Conservation (phyloP, 148 eudicot genomes). For the Fallopia convolvulus region DNA sequence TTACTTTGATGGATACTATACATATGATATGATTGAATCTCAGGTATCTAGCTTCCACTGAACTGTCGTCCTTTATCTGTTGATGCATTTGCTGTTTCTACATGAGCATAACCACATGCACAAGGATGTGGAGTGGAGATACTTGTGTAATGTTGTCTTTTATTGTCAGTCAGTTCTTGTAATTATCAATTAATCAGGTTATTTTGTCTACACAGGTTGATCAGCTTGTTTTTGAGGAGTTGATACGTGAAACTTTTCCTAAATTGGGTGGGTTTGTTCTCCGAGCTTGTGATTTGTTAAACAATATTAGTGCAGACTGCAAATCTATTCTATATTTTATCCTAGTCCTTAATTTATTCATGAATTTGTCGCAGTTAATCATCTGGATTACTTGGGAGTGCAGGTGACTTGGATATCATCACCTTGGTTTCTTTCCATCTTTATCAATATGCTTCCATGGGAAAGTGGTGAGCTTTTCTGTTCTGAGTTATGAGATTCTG, state of each 20-base stretch:
- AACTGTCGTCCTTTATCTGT: not conserved
- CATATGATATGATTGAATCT: slow-evolving; percentile 89
- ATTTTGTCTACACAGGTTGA: slow-evolving; percentile 47
- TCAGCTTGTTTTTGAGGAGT: slow-evolving; percentile 90
- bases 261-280: slow-evolving; percentile 54
- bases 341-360: slow-evolving; percentile 18
- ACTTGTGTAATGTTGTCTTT: not conserved
- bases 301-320: not conserved
- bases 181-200: not conserved
- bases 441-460: slow-evolving; percentile 92
- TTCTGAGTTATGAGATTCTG: not conserved
- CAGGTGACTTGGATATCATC: slow-evolving; percentile 89
- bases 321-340: not conserved
- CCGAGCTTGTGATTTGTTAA: not conserved
- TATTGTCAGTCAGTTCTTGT: not conserved
- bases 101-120: not conserved
- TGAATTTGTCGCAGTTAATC: slow-evolving; percentile 60
- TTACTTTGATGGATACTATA: slow-evolving; percentile 78
- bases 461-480: slow-evolving; percentile 69
- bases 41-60: slow-evolving; percentile 40
- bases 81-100: not conserved
- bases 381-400: slow-evolving; percentile 91
- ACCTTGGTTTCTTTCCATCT: slow-evolving; percentile 94
- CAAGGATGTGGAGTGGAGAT: not conserved
- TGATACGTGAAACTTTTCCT: slow-evolving; percentile 83